Conservation (phyloP, 306 rosid genomes). For the Cicer bijugum region DNA sequence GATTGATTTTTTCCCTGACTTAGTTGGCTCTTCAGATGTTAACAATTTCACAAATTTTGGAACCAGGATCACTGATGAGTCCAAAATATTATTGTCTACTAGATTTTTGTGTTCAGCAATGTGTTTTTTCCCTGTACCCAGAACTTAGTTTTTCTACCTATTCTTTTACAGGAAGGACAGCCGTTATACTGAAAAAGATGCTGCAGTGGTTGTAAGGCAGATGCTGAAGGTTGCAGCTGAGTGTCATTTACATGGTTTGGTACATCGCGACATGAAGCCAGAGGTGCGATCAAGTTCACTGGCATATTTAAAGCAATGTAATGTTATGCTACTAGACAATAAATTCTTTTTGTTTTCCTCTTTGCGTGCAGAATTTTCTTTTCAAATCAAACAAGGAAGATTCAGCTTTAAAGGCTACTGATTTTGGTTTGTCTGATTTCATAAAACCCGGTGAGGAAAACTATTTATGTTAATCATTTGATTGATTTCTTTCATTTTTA, state of each 20-base stretch:
- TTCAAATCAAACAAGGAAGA: slow-evolving; percentile 73
- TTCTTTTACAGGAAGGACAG: slow-evolving; percentile 83
- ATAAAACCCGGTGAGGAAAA: slow-evolving; percentile 80
- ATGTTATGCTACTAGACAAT: slow-evolving; percentile 33
- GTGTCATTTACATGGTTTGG: slow-evolving; percentile 98
- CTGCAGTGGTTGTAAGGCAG: slow-evolving; percentile 94
- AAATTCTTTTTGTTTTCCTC: slow-evolving; percentile 41
- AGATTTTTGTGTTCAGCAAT: slow-evolving; percentile 30
- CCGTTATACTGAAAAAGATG: slow-evolving; percentile 94
- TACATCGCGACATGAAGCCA: slow-evolving; percentile 98
- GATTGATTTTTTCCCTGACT: slow-evolving; percentile 15
- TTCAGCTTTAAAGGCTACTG: slow-evolving; percentile 90
- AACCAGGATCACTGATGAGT: slow-evolving; percentile 19
- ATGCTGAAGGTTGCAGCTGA: slow-evolving; percentile 99
- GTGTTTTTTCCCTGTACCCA: not conserved
- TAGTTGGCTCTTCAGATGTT: slow-evolving; percentile 19
- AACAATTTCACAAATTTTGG: slow-evolving; percentile 22
- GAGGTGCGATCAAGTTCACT: slow-evolving; percentile 61
- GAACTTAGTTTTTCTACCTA: slow-evolving; percentile 43
- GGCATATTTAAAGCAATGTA: slow-evolving; percentile 37
- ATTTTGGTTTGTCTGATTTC: slow-evolving; percentile 97
- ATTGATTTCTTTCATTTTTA: slow-evolving; percentile 36
- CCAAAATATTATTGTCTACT: slow-evolving; percentile 23
- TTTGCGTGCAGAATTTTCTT: slow-evolving; percentile 81
- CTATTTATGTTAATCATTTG: slow-evolving; percentile 9